phyloP scores from a whole-genome alignment of 371 early-diverging fungal species.

The Entomophthora muscae region DNA sequence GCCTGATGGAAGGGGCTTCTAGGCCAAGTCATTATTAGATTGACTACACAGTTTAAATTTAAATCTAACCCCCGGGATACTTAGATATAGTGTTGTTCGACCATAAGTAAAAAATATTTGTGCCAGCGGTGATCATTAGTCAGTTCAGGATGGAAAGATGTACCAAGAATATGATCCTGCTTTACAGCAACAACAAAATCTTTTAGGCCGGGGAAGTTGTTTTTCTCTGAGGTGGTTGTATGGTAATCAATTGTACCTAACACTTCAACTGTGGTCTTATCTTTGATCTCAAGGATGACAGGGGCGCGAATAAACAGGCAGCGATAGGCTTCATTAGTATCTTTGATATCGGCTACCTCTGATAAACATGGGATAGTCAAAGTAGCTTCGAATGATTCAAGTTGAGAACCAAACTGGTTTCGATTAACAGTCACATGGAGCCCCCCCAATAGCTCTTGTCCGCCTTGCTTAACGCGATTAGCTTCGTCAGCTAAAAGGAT shows the following conservation, averaged over 20 bases:
- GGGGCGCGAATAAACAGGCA: constrained; percentile 94
- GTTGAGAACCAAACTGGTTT: constrained; percentile 86
- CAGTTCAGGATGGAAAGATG: constrained; percentile 92
- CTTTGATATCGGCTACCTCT: constrained; percentile 13
- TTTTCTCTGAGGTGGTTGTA: constrained; percentile 20
- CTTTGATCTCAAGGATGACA: constrained; percentile 47
- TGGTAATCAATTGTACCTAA: constrained; percentile 28
- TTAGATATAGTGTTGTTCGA: too few species aligned
- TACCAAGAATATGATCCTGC: constrained; percentile 71
- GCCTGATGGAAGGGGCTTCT: too few species aligned
- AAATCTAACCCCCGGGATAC: too few species aligned
- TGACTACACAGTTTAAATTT: too few species aligned
- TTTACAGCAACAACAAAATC: constrained; percentile 61
- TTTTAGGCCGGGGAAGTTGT: too few species aligned
- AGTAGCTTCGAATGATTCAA: constrained; percentile 62
- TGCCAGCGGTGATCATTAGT: constrained; percentile 73
- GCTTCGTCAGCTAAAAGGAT: constrained; percentile 72
- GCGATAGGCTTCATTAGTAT: constrained; percentile 26
- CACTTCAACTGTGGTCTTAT: constrained; percentile 44
- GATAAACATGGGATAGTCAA: constrained; percentile 42
- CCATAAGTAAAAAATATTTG: constrained; percentile 51
- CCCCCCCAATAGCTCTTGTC: constrained; percentile 67
- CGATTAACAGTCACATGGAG: constrained; percentile 68
- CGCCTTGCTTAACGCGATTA: constrained; percentile 55
- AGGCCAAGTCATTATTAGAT: too few species aligned